Conservation (phyloP, 108 stramenopile genomes). For the Craspedostauros australis region DNA sequence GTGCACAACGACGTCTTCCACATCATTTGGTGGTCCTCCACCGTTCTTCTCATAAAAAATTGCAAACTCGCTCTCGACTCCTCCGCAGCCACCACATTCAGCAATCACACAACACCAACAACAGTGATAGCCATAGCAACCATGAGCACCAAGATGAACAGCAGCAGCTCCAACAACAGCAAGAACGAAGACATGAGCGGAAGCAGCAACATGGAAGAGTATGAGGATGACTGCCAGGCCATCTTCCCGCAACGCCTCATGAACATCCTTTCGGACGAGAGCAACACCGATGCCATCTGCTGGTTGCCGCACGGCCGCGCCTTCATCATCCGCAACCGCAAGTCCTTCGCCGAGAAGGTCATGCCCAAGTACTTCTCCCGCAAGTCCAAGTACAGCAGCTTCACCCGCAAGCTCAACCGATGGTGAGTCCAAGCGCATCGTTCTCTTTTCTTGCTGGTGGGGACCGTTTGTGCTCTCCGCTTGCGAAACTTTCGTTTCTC, state of each 20-base stretch:
- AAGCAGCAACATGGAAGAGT: slow-evolving; percentile 5
- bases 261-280: slow-evolving; percentile 43
- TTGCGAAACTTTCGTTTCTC: neutral
- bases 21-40: no score
- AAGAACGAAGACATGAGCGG: slow-evolving; percentile 12
- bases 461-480: neutral
- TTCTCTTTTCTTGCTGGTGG: neutral
- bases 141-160: slow-evolving; percentile 1
- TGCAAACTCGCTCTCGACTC: no score
- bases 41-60: no score
- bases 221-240: slow-evolving; percentile 26
- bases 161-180: neutral
- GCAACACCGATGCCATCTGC: slow-evolving; percentile 38
- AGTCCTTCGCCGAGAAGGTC: slow-evolving; percentile 47
- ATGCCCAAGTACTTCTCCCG: slow-evolving; percentile 57
- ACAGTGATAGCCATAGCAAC: neutral
- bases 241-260: slow-evolving; percentile 53
- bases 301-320: slow-evolving; percentile 63
- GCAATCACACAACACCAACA: neutral
- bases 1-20: no score
- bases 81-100: no score
- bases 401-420: slow-evolving; percentile 67
- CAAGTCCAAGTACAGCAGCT: slow-evolving; percentile 68
- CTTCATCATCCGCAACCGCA: slow-evolving; percentile 63
- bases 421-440: slow-evolving; percentile 40